Evolutionary conservation across 179 eudicot species (phyloP), one percentile per base, ranked within the genome.

Genomic region (Beta macrorhiza): DNA sequence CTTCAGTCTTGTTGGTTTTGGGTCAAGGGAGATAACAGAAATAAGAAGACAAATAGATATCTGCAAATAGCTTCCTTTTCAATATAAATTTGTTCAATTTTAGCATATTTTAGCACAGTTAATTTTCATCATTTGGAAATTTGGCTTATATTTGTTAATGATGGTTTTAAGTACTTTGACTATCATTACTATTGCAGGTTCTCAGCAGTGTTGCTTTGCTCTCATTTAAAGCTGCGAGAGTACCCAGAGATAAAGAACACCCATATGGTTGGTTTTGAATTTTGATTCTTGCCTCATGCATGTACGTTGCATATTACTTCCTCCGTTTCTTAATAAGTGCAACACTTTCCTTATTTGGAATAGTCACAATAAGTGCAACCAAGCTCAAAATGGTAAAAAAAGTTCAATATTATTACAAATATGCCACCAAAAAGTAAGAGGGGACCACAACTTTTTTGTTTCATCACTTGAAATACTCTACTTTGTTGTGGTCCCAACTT

Each of bases 171-270:
- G 82, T 53, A 78, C 52, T 74, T 13, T 69, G 59, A 64, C 64
- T 56, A 13, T 19, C 64, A 12, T 75, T 2, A 76, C 77, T 79
- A 25, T 71, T 89, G 86, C 90, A 96, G 98, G 99, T 96, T 68
- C 92, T 96, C 77, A 93, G 99, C 73, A 82, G 93, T 8, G 94
- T 92, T 78, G 97, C 98, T 67, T 86, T 96, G 87, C 75, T 91
- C 83, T 96, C 99, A 47, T 94, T 87, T 83, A 91, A 90, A 91
- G 99, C 97, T 89, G 95, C 97, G 25, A 89, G 90, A 88, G 90
- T 87, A 84, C 99, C 99, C 17, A 92, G 95, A 89, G 99, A 95
- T 91, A 96, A 93, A 92, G 99, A 96, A 87, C 99, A 96, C 83
- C 99, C 99, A 86, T 96, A 94, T 90, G 99, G 99, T 96, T 88